Conservation (phyloP, 2,329 filamentous ascomycete species). For the Nigrograna mackinnonii region DNA sequence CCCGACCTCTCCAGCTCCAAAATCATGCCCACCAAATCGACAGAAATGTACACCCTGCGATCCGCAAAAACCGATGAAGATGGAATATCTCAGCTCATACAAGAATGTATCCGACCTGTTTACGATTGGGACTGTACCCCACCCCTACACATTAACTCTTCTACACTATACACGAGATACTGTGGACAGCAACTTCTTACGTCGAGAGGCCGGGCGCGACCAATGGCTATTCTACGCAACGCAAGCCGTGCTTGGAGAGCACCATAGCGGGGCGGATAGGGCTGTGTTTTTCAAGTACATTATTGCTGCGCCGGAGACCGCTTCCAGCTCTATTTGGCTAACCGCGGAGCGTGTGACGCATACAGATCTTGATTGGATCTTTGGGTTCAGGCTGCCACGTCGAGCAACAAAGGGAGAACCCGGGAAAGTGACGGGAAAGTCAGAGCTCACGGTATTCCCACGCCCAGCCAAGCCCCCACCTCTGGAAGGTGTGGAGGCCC, state of each 20-base stretch:
- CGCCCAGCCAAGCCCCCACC: slow-evolving; percentile 52
- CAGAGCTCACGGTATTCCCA: slow-evolving; percentile 42
- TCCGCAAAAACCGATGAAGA: slow-evolving; percentile 64
- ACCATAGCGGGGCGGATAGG: slow-evolving; percentile 65
- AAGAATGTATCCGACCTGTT: slow-evolving; percentile 74
- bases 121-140: slow-evolving; percentile 85
- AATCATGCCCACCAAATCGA: slow-evolving; percentile 82
- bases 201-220: slow-evolving; percentile 70
- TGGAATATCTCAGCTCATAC: slow-evolving; percentile 70
- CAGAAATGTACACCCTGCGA: slow-evolving; percentile 74
- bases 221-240: slow-evolving; percentile 77
- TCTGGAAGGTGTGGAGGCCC: slow-evolving; percentile 54
- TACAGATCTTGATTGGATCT: slow-evolving; percentile 82
- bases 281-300: slow-evolving; percentile 79
- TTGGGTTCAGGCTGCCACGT: slow-evolving; percentile 80
- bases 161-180: slow-evolving; percentile 62
- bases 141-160: slow-evolving; percentile 82
- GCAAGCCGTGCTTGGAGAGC: slow-evolving; percentile 66
- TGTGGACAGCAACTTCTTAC: slow-evolving; percentile 47
- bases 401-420: slow-evolving; percentile 51
- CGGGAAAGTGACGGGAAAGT: background rate
- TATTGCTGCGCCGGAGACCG: slow-evolving; percentile 67
- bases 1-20: slow-evolving; percentile 70
- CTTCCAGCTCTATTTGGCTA: slow-evolving; percentile 76
- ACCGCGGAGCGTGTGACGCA: slow-evolving; percentile 68